These are phyloP conservation scores for Raphanus sativus DNA, from an alignment of 345 rosid genomes.

Conservation along the genomic window DNA sequence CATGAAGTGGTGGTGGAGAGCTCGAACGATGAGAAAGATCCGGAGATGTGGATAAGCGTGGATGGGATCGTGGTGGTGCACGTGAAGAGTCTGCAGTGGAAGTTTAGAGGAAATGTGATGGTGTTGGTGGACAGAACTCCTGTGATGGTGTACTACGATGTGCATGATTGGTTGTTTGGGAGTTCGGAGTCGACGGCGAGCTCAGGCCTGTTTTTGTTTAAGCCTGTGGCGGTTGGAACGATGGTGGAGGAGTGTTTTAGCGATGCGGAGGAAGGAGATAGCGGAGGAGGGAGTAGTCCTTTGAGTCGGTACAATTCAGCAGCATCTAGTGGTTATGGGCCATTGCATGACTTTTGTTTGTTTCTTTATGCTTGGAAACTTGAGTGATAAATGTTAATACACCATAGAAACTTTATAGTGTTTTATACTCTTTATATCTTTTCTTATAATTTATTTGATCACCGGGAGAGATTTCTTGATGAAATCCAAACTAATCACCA, in stretches of 20 bases:
- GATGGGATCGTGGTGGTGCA: constrained; percentile 76
- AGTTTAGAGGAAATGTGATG: constrained; percentile 92
- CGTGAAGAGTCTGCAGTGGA: constrained; percentile 87
- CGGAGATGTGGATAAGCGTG: constrained; percentile 95
- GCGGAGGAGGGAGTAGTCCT: constrained; percentile 60
- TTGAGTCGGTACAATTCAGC: constrained; percentile 65
- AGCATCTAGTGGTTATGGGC: constrained; percentile 38
- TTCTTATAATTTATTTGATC: not conserved
- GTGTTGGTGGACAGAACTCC: constrained; percentile 72
- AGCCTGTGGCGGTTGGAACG: constrained; percentile 58
- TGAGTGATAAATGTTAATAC: constrained; percentile 41
- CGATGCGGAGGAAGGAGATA: constrained; percentile 66
- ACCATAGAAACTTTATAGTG: constrained; percentile 4
- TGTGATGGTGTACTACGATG: constrained; percentile 83
- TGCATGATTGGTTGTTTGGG: constrained; percentile 89
- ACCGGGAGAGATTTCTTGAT: not conserved
- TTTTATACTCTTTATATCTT: not conserved
- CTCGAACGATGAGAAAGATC: constrained; percentile 61
- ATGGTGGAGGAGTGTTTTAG: constrained; percentile 45
- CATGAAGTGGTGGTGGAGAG: constrained; percentile 86
- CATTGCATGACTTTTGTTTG: constrained; percentile 68
- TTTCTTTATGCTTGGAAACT: constrained; percentile 90
- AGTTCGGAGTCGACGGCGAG: constrained; percentile 56
- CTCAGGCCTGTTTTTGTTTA: constrained; percentile 83
- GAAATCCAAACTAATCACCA: not conserved